phyloP scores from a whole-genome alignment of 2,329 filamentous ascomycete genomes.

The Sporothrix dimorphospora region DNA sequence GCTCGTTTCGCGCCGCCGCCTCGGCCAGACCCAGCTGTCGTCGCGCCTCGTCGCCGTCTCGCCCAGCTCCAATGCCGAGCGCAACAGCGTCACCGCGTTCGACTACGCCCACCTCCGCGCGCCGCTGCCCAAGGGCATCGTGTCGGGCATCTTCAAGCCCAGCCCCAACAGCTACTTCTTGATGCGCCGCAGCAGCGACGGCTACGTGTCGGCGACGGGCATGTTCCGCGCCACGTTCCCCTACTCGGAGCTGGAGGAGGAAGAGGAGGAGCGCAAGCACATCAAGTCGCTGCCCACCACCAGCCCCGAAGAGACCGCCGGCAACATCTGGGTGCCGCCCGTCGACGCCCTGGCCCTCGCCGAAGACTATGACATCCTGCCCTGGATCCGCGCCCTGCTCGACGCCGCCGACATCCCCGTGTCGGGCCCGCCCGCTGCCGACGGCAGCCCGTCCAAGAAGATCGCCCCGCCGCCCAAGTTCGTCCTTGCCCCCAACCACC shows the following conservation, averaged over 20 bases:
- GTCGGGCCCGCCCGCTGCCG: constrained; percentile 49
- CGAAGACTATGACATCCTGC: constrained; percentile 80
- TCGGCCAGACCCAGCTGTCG: constrained; percentile 89
- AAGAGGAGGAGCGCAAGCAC: constrained; percentile 76
- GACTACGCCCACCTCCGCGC: constrained; percentile 96
- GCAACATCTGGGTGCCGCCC: constrained; percentile 94
- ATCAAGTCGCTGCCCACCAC: constrained; percentile 82
- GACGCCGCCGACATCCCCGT: constrained; percentile 78
- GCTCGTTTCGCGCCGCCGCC: constrained; percentile 79
- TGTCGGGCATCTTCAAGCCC: constrained; percentile 89
- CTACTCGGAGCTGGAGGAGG: constrained; percentile 71
- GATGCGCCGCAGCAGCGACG: constrained; percentile 87
- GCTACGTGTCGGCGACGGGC: constrained; percentile 81
- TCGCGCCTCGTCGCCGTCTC: constrained; percentile 73
- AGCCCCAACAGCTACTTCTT: constrained; percentile 93
- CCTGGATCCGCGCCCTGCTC: constrained; percentile 91
- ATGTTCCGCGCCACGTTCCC: constrained; percentile 93
- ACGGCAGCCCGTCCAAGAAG: constrained; percentile 67
- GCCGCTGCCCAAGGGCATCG: constrained; percentile 86
- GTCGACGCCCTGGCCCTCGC: constrained; percentile 78
- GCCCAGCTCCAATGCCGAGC: constrained; percentile 70
- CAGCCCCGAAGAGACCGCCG: constrained; percentile 88
- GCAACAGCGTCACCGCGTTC: constrained; percentile 77
- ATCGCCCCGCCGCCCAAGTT: constrained; percentile 84
- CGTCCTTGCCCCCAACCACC: constrained; percentile 43